These are phyloP conservation scores for Solanum microdontum DNA, from an alignment of 257 asterid species.

Conservation along the genomic window DNA sequence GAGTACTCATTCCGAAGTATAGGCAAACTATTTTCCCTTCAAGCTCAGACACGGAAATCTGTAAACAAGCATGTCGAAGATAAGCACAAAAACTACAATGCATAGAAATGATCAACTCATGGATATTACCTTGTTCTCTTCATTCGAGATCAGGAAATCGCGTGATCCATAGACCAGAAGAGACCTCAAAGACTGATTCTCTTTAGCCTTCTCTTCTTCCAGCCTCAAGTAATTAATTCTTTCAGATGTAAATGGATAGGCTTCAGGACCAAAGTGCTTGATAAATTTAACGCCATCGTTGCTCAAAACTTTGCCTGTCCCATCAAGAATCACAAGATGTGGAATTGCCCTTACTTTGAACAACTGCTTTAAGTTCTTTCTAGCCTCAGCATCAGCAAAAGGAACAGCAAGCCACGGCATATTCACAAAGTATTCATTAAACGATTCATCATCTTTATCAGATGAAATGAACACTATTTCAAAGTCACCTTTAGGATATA, in stretches of 20 bases:
- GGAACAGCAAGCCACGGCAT: constrained; percentile 36
- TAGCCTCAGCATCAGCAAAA: constrained; percentile 9
- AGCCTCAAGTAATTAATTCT: constrained; percentile 6
- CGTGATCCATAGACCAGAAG: constrained; percentile 10
- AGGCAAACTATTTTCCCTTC: constrained; percentile 23
- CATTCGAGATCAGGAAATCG: constrained; percentile 14
- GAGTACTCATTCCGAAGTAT: constrained; percentile 4
- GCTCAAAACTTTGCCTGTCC: constrained; percentile 5
- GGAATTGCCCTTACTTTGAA: constrained; percentile 26
- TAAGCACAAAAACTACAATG: not conserved
- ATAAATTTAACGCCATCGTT: constrained; percentile 7
- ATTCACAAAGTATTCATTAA: constrained; percentile 13
- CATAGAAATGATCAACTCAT: not conserved
- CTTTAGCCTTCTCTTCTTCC: constrained; percentile 12
- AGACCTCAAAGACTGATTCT: constrained; percentile 16
- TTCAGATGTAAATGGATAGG: constrained; percentile 19
- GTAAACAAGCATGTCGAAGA: not conserved
- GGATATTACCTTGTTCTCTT: constrained; percentile 12
- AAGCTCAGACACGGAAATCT: constrained; percentile 19
- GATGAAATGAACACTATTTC: constrained; percentile 24
- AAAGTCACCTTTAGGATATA: constrained; percentile 7
- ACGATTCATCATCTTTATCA: constrained; percentile 21
- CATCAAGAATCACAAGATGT: constrained; percentile 16
- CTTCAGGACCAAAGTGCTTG: constrained; percentile 10
- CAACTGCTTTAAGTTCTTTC: constrained; percentile 4